Evolutionary conservation across 768 basidiomycete species (phyloP), one percentile per base, ranked within the genome.

Genomic region (Mycena crocata): DNA sequence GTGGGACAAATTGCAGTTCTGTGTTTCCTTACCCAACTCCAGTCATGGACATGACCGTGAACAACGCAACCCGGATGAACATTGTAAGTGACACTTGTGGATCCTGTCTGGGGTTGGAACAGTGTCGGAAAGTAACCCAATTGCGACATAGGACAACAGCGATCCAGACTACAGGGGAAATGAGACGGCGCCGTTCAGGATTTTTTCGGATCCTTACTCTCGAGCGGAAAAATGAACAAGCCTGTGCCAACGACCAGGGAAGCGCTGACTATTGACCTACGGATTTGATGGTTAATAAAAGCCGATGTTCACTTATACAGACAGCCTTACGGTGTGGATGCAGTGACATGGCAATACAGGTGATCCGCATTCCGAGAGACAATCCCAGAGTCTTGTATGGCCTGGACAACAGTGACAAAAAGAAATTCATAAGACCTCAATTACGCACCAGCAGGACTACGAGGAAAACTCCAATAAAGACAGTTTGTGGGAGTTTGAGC

Each of bases 61-160:
- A 66, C 13, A 59, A 32, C 0, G 10, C 64, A 46, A 66, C 35
- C 3, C 64, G 57, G 15, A 66, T 56, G 57, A 66, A 60, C 58
- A 66, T 66, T 4, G 58, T 59, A 0, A 66, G 52, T 5, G 35
- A 66, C n/a, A 49, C 23, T 21, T 46, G 51, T 34, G 45, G 61
- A 14, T 62, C 52, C 5, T 7, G n/a, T n/a, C 35, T 15, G 10
- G 17, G 3, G 13, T 44, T 30, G 1, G n/a, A 19, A 15, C 46
- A 54, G 9, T 26, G 12, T 12, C 64, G 58, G 28, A 66, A 66
- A 13, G 45, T 12, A 24, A 17, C 32, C 64, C 64, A 66, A 45
- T 66, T 66, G 24, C 45, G 57, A 37, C 35, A 66, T 44, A 66
- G 21, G 2, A 56, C 26, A 12, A 66, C 32, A 6, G 51, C 44